These are phyloP conservation scores for Pleurotus tuoliensis DNA, from an alignment of 768 basidiomycete species.

Conservation along the genomic window DNA sequence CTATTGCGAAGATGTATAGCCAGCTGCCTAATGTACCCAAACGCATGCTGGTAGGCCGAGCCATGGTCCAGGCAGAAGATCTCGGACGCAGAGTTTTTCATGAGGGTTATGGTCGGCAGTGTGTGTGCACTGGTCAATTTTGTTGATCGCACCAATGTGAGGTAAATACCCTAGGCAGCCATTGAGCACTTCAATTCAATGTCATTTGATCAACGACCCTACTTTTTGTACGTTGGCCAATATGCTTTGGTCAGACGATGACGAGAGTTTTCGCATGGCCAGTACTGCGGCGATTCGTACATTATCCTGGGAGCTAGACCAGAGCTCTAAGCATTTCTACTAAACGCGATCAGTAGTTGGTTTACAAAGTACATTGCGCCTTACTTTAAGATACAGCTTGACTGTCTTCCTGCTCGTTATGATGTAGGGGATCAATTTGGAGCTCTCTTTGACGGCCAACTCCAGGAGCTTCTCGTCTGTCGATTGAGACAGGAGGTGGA, in stretches of 20 bases:
- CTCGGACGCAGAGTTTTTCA: slow-evolving; percentile 97
- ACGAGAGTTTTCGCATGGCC: slow-evolving; percentile 75
- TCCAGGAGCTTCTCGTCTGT: slow-evolving; percentile 61
- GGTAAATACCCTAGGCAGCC: slow-evolving; percentile 71
- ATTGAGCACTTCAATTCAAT: neutral
- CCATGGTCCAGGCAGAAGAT: slow-evolving; percentile 78
- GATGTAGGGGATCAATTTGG: slow-evolving; percentile 88
- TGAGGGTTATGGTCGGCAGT: slow-evolving; percentile 87
- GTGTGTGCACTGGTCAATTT: slow-evolving; percentile 86
- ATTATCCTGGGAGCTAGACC: slow-evolving; percentile 78
- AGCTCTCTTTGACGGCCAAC: slow-evolving; percentile 77
- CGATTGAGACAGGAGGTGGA: slow-evolving; percentile 75
- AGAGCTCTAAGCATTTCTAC: slow-evolving; percentile 79
- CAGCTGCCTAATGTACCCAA: slow-evolving; percentile 92
- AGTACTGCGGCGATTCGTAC: slow-evolving; percentile 85
- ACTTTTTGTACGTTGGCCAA: slow-evolving; percentile 88
- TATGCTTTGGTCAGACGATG: slow-evolving; percentile 73
- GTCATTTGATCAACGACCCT: slow-evolving; percentile 10
- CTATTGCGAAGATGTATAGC: slow-evolving; percentile 90
- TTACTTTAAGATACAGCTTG: slow-evolving; percentile 83
- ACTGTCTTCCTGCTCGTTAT: slow-evolving; percentile 80
- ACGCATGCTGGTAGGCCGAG: slow-evolving; percentile 87
- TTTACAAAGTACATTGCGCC: neutral
- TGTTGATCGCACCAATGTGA: slow-evolving; percentile 76
- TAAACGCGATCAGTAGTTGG: neutral